Base-by-base conservation (phyloP, 2,329 filamentous ascomycete species). In the Anthostomella pinea region DNA sequence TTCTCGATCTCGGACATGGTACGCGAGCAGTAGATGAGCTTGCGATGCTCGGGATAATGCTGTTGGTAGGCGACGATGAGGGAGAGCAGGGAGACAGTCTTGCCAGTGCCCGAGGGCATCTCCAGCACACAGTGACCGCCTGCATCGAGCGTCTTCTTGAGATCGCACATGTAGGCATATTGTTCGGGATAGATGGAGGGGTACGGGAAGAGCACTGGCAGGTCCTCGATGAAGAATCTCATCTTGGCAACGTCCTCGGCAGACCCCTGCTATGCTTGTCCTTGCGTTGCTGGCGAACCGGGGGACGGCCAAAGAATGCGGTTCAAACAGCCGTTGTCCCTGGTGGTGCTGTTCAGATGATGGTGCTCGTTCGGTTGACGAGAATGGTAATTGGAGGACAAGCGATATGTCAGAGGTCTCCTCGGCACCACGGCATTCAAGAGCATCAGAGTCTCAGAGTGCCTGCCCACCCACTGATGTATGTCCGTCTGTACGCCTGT, bases 1-100 rank as follows among this genome's bases (percentile, higher is more conserved):
- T 98, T 98, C 62, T 98, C 93, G 56, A 98, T 98, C 68, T 98
- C 93, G 23, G 93, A 98, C 90, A 98, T 98, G 38, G 93, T 98
- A 81, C 93, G 89, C 46, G 93, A 98, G 71, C 93, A 98, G 66
- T 98, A 98, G 38, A 98, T 96, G 33, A 98, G 80, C 66, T 98
- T 98, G 38, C 94, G 77, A 54, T 93, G 87, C 59, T 95, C 88
- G 3, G 90, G 88, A 56, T 91, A 90, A 60, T 90, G 83, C 60
- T 93, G 87, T 64, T 98, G 94, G 57, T 98, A 98, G 26, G 93
- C 91, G 39, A 98, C 82, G 56, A 98, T 98, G 52, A 98, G 77
- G 0, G 93, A 96, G 28, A 98, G 72, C 4, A 98, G 73, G 8
- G 93, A 96, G 17, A 98, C 87, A 0, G 93, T 98, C 72, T 98